Base-by-base conservation (phyloP, 768 basidiomycete genomes). In the Tricholoma sp. region DNA sequence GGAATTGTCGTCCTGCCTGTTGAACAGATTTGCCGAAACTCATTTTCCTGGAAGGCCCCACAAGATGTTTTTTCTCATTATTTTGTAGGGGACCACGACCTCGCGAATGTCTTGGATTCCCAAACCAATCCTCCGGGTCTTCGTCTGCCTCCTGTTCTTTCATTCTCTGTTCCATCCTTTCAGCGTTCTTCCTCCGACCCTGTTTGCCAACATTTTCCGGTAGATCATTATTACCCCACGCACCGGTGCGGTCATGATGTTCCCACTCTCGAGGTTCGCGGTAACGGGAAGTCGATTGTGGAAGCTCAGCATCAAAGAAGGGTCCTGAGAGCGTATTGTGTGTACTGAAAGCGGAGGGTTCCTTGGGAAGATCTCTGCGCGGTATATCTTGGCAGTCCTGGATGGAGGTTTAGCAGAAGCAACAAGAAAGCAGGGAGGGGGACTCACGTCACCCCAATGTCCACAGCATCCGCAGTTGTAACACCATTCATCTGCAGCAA, bases 401-500 rank as follows among this genome's bases (percentile, higher is more conserved):
- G 60, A 10, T 55, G 54, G 43, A n/a, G 12, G 49, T 37, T 37
- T 11, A 58, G 31, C 10, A 52, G 45, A 12, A 46, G 3, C 34
- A 32, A 14, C 18, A 32, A 45, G 8, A 32, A 53, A 34, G 24
- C 21, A 29, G 49, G 18, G 14, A 32, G 31, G 31, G 35, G 22
- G 46, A 75, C 86, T 71, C 64, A 91, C 90, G 63, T 92, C 91
- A 47, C 91, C 91, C 67, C 87, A 80, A 69, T 93, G 91, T 3
- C 88, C 90, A 52, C 69, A 69, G 27, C 72, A 73, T 41, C 87
- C 91, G 61, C 91, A 93, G 62, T 88, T 89, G 66, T 91, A 89
- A 67, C 91, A 93, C 87, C 87, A 92, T 62, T 83, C 76, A 64
- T 89, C 88, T 32, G 71, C 69, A 4, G 81, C 86, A 54, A 92